Evolutionary conservation across 1,284 basidiomycete species (phyloP).

Genomic region (Peniophora sp.): DNA sequence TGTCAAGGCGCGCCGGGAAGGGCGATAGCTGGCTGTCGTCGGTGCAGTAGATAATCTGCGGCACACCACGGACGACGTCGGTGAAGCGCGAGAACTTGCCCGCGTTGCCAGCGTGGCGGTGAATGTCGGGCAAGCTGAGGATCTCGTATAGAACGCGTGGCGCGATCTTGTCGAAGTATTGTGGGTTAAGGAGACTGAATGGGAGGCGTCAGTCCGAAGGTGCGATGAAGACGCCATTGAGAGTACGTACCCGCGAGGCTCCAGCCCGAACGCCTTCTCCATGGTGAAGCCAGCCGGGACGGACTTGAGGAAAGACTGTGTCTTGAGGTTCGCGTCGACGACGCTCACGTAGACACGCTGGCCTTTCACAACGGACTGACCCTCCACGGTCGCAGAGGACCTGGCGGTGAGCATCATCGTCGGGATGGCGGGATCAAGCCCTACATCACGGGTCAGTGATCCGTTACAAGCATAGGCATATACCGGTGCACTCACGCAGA

Average conservation of each 20-base stretch:
- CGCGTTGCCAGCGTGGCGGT: not conserved
- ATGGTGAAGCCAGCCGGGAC: no score
- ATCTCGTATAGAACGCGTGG: not conserved
- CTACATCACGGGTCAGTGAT: constrained; percentile 3
- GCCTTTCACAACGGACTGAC: constrained; percentile 20
- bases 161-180: not conserved
- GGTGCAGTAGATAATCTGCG: not conserved
- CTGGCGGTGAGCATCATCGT: constrained; percentile 34
- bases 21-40: not conserved
- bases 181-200: not conserved
- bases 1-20: not conserved
- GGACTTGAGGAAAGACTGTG: no score
- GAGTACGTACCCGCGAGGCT: no score
- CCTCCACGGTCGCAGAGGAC: constrained; percentile 17
- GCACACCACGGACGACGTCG: not conserved
- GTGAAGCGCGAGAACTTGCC: not conserved
- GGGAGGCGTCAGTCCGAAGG: no score
- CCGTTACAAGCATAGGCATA: not conserved
- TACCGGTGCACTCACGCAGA: constrained; percentile 30
- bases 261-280: no score
- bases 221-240: no score
- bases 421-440: constrained; percentile 21
- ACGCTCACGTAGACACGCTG: constrained; percentile 35
- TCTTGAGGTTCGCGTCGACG: constrained; percentile 26
- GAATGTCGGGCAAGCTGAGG: not conserved